Conservation (phyloP, 805 yeast species). For the Kazachstania africana region DNA sequence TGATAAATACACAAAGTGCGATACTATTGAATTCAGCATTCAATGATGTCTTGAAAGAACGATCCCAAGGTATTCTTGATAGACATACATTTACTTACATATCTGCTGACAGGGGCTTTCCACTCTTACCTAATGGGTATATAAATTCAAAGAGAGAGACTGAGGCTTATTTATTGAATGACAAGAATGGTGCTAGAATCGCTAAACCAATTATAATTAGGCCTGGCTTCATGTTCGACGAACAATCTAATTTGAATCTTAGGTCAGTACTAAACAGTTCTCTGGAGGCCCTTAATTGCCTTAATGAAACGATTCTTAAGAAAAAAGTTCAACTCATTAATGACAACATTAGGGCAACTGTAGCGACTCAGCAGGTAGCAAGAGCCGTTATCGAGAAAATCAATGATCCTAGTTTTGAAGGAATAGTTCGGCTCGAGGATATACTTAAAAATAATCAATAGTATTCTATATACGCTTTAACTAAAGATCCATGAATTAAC, state of each 20-base stretch:
- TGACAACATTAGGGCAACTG: slow-evolving; percentile 45
- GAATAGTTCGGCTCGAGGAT: slow-evolving; percentile 47
- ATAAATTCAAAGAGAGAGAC: slow-evolving; percentile 69
- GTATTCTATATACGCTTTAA: too few relatives aligned
- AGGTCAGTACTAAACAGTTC: slow-evolving; percentile 27
- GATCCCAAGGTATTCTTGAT: slow-evolving; percentile 3
- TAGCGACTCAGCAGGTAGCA: slow-evolving; percentile 62
- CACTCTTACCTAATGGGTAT: slow-evolving; percentile 59
- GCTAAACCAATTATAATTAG: slow-evolving; percentile 56
- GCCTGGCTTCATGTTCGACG: slow-evolving; percentile 79
- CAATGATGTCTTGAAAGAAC: slow-evolving; percentile 11
- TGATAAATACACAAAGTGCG: slow-evolving; percentile 62
- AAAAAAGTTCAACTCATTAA: slow-evolving; percentile 31
- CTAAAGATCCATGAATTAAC: too few relatives aligned
- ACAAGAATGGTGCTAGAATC: slow-evolving; percentile 21
- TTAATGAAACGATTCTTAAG: slow-evolving; percentile 33
- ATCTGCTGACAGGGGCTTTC: slow-evolving; percentile 67
- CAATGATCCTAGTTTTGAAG: slow-evolving; percentile 37
- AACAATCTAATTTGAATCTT: slow-evolving; percentile 16
- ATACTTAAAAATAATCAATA: not conserved
- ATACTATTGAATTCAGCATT: slow-evolving; percentile 48
- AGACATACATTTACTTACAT: slow-evolving; percentile 53
- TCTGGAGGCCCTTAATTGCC: slow-evolving; percentile 33
- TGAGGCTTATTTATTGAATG: slow-evolving; percentile 41
- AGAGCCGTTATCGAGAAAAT: slow-evolving; percentile 43